Conservation (phyloP, 192 early-diverging fungal genomes). For the Coemansia aciculifera region DNA sequence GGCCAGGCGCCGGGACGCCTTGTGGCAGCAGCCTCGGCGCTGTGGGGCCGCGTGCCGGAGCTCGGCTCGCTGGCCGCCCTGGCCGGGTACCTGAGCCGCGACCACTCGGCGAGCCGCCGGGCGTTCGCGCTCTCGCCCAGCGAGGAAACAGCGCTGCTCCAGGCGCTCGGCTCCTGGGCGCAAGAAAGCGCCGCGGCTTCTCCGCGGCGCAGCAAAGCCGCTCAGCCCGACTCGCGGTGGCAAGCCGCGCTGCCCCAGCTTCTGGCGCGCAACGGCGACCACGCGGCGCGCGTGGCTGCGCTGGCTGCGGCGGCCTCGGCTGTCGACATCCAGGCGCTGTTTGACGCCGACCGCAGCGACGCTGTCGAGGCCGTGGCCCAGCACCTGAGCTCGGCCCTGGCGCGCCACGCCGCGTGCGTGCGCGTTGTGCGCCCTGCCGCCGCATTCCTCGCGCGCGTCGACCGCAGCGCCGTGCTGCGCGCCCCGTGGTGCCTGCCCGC, state of each 20-base stretch:
- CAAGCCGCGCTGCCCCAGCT: constrained; percentile 30
- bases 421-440: constrained; percentile 30
- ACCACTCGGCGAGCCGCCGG: constrained; percentile 27
- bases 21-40: constrained; percentile 36
- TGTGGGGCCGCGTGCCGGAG: constrained; percentile 34
- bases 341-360: constrained; percentile 32
- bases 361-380: constrained; percentile 14
- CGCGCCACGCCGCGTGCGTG: constrained; percentile 33
- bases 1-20: constrained; percentile 3
- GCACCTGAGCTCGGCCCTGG: constrained; percentile 19
- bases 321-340: constrained; percentile 45
- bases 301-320: constrained; percentile 29
- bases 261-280: constrained; percentile 39
- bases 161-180: constrained; percentile 37
- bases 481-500: constrained; percentile 1
- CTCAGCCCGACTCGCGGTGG: constrained; percentile 15
- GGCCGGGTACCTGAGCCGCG: constrained; percentile 36
- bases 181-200: constrained; percentile 24
- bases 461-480: constrained; percentile 30
- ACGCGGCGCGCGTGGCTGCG: constrained; percentile 23
- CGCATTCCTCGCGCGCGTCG: constrained; percentile 38
- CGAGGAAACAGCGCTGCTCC: constrained; percentile 45
- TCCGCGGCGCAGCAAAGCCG: background rate
- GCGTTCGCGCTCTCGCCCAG: constrained; percentile 24
- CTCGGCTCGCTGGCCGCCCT: constrained; percentile 20